phyloP scores from a whole-genome alignment of 768 basidiomycete genomes.

The Serendipita sp. region DNA sequence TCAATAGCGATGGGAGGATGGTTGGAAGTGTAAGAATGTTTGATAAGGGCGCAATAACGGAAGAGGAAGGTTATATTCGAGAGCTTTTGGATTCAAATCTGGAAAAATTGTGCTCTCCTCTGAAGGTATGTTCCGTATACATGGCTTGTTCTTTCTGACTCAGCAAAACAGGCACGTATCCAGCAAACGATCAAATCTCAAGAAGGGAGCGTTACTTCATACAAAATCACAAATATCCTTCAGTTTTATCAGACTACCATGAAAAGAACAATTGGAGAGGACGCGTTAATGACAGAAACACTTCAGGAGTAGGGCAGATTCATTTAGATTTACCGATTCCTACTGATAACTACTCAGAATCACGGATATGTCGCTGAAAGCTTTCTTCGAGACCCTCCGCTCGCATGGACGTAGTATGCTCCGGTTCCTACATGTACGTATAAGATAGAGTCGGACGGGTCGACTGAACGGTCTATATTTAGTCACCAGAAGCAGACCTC shows the following conservation, averaged over 20 bases:
- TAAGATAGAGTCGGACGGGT: background rate
- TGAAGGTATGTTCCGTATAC: conserved; percentile 40
- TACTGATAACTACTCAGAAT: conserved; percentile 38
- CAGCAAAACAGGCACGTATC: conserved; percentile 51
- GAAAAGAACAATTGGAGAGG: conserved; percentile 77
- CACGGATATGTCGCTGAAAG: conserved; percentile 60
- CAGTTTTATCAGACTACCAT: conserved; percentile 92
- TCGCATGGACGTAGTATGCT: conserved; percentile 53
- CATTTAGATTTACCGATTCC: background rate
- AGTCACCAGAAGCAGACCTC: conserved; percentile 41
- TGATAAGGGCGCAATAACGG: conserved; percentile 25
- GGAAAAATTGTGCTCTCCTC: conserved; percentile 70
- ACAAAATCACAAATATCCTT: conserved; percentile 85
- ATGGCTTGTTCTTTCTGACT: background rate
- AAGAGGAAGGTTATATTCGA: conserved; percentile 65
- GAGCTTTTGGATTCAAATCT: conserved; percentile 71
- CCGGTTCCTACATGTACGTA: conserved; percentile 29
- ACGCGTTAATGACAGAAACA: conserved; percentile 58
- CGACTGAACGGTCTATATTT: background rate
- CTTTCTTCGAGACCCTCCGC: conserved; percentile 80
- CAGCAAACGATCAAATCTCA: conserved; percentile 86
- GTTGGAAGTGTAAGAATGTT: conserved; percentile 53
- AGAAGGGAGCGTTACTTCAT: conserved; percentile 81
- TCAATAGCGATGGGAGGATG: conserved; percentile 52
- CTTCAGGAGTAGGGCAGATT: conserved; percentile 51